Evolutionary conservation across 1,139 yeast species (phyloP), one percentile per base, ranked within the genome.

Genomic region (Arxiozyma bovina): DNA sequence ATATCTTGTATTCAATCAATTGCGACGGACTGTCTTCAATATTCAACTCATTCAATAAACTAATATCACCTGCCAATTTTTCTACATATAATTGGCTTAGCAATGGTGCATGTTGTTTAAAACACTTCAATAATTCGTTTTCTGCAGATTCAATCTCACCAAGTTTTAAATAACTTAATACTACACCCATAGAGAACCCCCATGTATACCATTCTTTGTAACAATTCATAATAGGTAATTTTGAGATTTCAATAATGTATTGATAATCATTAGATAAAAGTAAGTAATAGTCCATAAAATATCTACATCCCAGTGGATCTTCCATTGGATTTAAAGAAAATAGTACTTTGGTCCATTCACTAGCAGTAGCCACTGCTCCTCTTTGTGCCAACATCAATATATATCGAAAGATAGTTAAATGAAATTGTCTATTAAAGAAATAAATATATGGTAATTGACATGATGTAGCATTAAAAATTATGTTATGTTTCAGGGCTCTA

Each of bases 241-340:
- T 63, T 0, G 77, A 76, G 43, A 87, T 71, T 27, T 80, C 77
- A 20, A 81, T 73, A 60, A 89, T 67, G 68, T 81, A 89, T 54
- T 78, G 74, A 63, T 77, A 83, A 58, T 87, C 88, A 46, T 78
- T 83, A 51, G 88, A 77, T 72, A 82, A 74, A 11, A 87, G 73
- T 6, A 93, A 85, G 65, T 87, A 89, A 63, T 79, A 85, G 67
- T 89, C 96, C 61, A 89, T 82, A 68, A 88, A 86, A 63, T 85
- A 83, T 59, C 96, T 77, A 6, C 85, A 90, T 15, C 96, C 96
- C 55, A 85, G 72, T 0, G 96, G 96, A 73, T 89, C 97, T 51
- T 85, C 88, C 1, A 82, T 78, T 1, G 96, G 96, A 43, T 82
- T 78, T 48, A 89, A 71, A 1, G 89, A 79, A 60, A 85, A 73